Conservation (phyloP, 768 basidiomycete genomes). For the Boletus huronensis region DNA sequence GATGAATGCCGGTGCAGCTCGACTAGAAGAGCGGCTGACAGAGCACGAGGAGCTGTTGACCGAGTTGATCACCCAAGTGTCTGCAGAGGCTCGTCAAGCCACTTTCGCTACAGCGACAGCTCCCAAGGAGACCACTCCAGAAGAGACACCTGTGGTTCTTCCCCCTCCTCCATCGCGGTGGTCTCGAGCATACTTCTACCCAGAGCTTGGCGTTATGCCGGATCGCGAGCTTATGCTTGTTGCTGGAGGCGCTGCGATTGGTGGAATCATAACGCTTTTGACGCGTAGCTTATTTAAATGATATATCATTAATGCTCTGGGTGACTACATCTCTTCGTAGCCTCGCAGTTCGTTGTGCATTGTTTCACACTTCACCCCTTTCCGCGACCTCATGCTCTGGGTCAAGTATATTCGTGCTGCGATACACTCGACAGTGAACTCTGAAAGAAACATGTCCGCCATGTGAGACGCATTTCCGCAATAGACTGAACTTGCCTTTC, state of each 20-base stretch:
- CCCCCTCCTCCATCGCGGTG: slow-evolving; percentile 4
- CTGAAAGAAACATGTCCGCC: slow-evolving; percentile 5
- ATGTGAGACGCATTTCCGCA: background rate
- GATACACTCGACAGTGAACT: slow-evolving; percentile 32
- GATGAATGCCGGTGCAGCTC: slow-evolving; percentile 46
- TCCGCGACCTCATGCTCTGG: background rate
- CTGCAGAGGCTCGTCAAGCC: slow-evolving; percentile 14
- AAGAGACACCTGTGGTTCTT: background rate
- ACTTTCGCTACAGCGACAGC: background rate
- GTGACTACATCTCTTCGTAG: slow-evolving; percentile 1
- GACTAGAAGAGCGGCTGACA: slow-evolving; percentile 47
- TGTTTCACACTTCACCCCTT: slow-evolving; percentile 1
- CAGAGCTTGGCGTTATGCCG: slow-evolving; percentile 6
- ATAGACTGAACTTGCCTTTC: slow-evolving; percentile 38
- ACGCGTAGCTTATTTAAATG: slow-evolving; percentile 18
- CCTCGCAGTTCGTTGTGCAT: background rate
- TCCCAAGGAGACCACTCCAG: slow-evolving; percentile 1
- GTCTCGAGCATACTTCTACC: slow-evolving; percentile 9
- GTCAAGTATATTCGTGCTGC: slow-evolving; percentile 15
- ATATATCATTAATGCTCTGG: slow-evolving; percentile 7
- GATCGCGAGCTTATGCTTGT: slow-evolving; percentile 27
- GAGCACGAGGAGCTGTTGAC: slow-evolving; percentile 41
- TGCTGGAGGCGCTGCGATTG: slow-evolving; percentile 28
- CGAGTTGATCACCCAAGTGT: slow-evolving; percentile 23
- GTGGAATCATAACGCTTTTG: slow-evolving; percentile 26